These are phyloP conservation scores for Coccomyxa sp. DNA, from an alignment of 139 green algal species.

Conservation along the genomic window DNA sequence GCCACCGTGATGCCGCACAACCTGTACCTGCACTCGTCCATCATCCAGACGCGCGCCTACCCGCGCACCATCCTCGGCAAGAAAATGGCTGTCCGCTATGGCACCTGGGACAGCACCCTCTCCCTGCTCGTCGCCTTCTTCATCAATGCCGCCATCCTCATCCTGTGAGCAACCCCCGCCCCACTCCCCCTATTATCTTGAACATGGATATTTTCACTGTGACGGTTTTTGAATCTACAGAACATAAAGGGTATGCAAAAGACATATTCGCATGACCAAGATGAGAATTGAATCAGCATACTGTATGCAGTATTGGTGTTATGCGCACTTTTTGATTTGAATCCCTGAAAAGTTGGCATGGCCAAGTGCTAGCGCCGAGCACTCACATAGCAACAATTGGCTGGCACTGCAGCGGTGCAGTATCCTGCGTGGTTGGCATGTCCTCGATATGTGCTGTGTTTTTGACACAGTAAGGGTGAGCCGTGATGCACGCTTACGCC, in stretches of 20 bases:
- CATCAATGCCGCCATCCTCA: constrained; percentile 63
- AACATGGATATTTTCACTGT: too few species aligned
- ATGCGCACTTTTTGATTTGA: too few species aligned
- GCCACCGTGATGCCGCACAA: constrained; percentile 65
- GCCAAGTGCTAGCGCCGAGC: too few species aligned
- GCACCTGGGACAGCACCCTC: constrained; percentile 44
- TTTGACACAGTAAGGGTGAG: neutral
- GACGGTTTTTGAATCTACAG: constrained; percentile 41
- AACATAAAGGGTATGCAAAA: too few species aligned
- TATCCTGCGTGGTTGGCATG: neutral
- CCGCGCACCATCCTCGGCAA: constrained; percentile 33
- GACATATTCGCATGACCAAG: too few species aligned
- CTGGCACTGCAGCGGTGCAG: neutral
- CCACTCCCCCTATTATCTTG: neutral
- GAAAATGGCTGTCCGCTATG: constrained; percentile 34
- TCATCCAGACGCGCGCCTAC: constrained; percentile 56
- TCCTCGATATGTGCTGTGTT: neutral
- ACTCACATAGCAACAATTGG: too few species aligned
- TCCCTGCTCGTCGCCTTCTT: constrained; percentile 56
- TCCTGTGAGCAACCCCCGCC: constrained; percentile 34
- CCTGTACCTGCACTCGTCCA: constrained; percentile 52
- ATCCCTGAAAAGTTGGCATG: too few species aligned
- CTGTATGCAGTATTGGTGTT: too few species aligned
- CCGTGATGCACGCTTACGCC: neutral
- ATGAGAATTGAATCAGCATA: too few species aligned